Conservation (phyloP, 164 flowering plant species). For the Vitis amurensis region DNA sequence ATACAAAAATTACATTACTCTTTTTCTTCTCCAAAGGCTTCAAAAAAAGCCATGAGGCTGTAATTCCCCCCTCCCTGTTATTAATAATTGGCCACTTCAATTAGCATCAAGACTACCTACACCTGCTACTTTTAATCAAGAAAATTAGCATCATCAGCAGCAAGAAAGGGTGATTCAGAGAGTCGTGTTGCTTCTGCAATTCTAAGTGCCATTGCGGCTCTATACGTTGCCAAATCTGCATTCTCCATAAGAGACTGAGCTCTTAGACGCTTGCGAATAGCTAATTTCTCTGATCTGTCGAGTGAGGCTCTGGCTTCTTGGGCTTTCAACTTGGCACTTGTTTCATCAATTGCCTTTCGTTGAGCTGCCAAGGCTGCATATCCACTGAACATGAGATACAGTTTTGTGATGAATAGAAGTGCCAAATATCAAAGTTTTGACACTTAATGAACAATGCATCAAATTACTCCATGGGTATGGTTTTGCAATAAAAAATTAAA, state of each 20-base stretch:
- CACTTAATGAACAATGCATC: too few relatives aligned
- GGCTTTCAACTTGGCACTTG: conserved; percentile 32
- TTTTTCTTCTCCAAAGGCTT: conserved; percentile 11
- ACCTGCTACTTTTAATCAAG: conserved; percentile 18
- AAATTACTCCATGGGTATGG: too few relatives aligned
- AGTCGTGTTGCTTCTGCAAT: conserved; percentile 57
- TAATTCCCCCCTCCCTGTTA: neutral
- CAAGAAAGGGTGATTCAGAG: conserved; percentile 27
- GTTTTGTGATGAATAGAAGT: too few relatives aligned
- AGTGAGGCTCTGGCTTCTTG: conserved; percentile 56
- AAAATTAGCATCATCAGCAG: conserved; percentile 13
- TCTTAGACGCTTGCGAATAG: conserved; percentile 52
- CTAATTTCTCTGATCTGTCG: conserved; percentile 31
- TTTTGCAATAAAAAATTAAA: too few relatives aligned
- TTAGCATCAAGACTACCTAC: neutral
- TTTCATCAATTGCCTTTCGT: conserved; percentile 29
- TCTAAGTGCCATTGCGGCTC: conserved; percentile 61
- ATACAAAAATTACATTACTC: conserved; percentile 31
- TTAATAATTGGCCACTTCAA: conserved; percentile 6
- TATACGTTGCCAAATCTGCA: conserved; percentile 71
- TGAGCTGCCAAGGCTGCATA: conserved; percentile 30
- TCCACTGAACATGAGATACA: neutral
- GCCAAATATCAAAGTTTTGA: neutral
- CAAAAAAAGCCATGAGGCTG: conserved; percentile 21
- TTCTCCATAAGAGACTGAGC: conserved; percentile 70